Evolutionary conservation across 1,284 basidiomycete genomes (phyloP), one percentile per base, ranked within the genome.

Genomic region (Baeospora myosura): DNA sequence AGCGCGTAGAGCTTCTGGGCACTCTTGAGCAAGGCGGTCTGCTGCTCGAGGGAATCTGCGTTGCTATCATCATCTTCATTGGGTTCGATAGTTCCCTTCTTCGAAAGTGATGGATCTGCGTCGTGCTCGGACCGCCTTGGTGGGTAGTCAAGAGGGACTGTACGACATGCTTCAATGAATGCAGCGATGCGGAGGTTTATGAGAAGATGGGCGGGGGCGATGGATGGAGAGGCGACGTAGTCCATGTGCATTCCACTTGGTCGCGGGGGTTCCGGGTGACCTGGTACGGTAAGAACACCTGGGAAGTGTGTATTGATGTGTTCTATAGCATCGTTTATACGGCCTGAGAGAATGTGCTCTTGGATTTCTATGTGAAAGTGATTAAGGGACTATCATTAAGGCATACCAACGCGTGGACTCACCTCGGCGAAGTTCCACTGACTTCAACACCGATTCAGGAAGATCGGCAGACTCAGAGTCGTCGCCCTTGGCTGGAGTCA

Each of bases 111-210:
- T n/a, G n/a, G n/a, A n/a, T n/a, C n/a, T n/a, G n/a, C n/a, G n/a
- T n/a, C n/a, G n/a, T n/a, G n/a, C 18, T 4, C 24, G 33, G 29
- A n/a, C n/a, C n/a, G n/a, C n/a, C n/a, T n/a, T n/a, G 61, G 60
- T 28, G 63, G 55, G 52, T 73, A 75, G 3, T 63, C 61, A 2
- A 88, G 68, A 10, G 85, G 80, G 3, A 76, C 59, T 0, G 83
- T 81, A 24, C 90, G 79, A 48, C 86, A 81, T 5, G 81, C 72
- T 59, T 94, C 90, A 51, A 88, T 79, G 62, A 92, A 93, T 0
- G 77, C 75, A 34, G 86, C 78, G 26, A 93, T 85, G 50, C 84
- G 85, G 36, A 94, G 74, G 53, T 93, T 91, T 49, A 94, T 74
- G 26, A 71, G 66, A 35, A 94, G 68, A 53, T 90, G 87, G 1